Base-by-base conservation (phyloP, 768 basidiomycete genomes). In the Tulasnella sp. region DNA sequence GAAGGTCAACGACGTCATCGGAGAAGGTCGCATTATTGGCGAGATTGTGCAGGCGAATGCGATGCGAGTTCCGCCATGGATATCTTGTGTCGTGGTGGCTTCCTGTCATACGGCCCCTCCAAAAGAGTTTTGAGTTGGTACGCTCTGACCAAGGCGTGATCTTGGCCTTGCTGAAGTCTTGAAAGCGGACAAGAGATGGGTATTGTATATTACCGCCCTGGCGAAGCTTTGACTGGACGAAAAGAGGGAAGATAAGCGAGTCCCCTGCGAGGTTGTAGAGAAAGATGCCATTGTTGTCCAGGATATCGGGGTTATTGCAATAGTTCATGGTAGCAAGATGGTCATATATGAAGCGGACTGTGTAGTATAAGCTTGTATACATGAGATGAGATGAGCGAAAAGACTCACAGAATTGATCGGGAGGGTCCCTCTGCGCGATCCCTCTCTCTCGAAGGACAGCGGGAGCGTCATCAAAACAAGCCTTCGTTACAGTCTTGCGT, bases 211-310 rank as follows among this genome's bases (percentile, higher is more conserved):
- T 50, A 36, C 49, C 42, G 5, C 53, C 60, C 17, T 58, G 58
- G 14, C 34, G 60, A 36, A 46, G 35, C 17, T 61, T 61, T 41
- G 53, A 61, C 36, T 61, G 59, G 15, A 62, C 60, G 43, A 60
- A 61, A 19, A 42, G 36, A 5, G 61, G 61, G 4, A 19, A 19
- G 12, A 62, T 32, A 17, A 29, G 23, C 7, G 36, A 37, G 11
- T 55, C 43, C 5, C 49, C 49, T 14, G 37, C 41, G 23, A 39
- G 58, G 2, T 41, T 17, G 32, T 49, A 37, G 27, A 57, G 27
- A 23, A 60, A 43, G 9, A 53, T 37, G 17, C 45, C 12, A 12
- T 52, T 29, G n/a, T 52, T 40, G 19, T 36, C 27, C 7, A 62
- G 25, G 35, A 48, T 23, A 31, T 53, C 36, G 29, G 50, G 50